A percentile compares a stretch with the other conserved stretches of the same genome.
These are phyloP conservation scores for Chromosphaera perkinsii DNA, from an alignment of 208 protist genomes.

Conservation along the genomic window DNA sequence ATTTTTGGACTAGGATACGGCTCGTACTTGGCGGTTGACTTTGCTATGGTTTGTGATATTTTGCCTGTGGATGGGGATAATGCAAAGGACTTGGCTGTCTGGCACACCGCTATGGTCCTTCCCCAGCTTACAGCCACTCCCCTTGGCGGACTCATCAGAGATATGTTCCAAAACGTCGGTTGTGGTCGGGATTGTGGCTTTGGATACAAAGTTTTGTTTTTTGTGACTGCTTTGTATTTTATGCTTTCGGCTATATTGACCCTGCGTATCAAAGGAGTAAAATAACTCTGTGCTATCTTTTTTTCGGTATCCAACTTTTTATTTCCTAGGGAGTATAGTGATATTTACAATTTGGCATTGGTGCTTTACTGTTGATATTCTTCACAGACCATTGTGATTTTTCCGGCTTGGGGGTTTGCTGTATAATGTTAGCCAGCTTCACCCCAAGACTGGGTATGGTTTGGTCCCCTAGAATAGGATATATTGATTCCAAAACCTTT, in stretches of 20 bases:
- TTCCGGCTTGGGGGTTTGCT: no score
- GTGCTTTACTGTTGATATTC: no score
- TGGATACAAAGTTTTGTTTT: conserved; percentile 30
- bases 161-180: conserved; percentile 17
- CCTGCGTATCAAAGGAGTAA: conserved; percentile 12
- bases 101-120: conserved; percentile 28
- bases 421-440: no score
- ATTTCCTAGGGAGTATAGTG: no score
- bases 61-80: conserved; percentile 16
- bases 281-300: conserved; percentile 11
- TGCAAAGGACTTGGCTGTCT: conserved; percentile 36
- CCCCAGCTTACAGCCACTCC: conserved; percentile 33
- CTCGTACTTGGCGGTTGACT: conserved; percentile 28
- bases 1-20: conserved; percentile 34
- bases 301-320: no score
- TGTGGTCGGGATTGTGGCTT: conserved; percentile 29
- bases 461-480: no score
- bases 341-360: no score
- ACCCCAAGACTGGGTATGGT: no score
- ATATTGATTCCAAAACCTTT: no score
- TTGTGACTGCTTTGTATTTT: conserved; percentile 14
- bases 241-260: conserved; percentile 21
- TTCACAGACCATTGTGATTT: no score
- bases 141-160: conserved; percentile 25
- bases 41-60: conserved; percentile 37